Evolutionary conservation across 306 rosid species (phyloP), one percentile per base, ranked within the genome.

Genomic region (Neltuma alba): DNA sequence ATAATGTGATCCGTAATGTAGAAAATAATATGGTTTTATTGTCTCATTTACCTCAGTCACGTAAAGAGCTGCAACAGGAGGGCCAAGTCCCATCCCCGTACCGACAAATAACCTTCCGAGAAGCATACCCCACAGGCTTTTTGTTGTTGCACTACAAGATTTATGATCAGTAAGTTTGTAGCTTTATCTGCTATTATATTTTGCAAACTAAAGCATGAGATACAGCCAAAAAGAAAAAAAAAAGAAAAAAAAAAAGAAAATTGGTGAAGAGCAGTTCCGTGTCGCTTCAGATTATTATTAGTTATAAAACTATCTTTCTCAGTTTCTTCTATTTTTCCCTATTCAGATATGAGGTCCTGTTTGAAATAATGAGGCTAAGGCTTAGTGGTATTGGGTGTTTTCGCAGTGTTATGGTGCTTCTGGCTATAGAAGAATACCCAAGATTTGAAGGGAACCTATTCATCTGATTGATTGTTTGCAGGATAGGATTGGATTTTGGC

Each of bases 11-110:
- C 69, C 65, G 61, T 70, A 41, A 69, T 34, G 16, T 50, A 70
- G 57, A 16, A 83, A 83, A 72, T 7, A 82, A 38, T 11, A 75
- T 50, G 44, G 67, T n/a, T n/a, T n/a, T n/a, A n/a, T n/a, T 31
- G 45, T 72, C 41, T 64, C 13, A 11, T 55, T 77, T 84, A 91
- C 97, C 94, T 93, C 97, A 57, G 97, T 84, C 44, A 93, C 96
- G 80, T 93, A 93, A 77, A 93, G 92, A 87, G 96, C 90, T 66
- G 87, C 94, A 77, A 93, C 89, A 70, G 93, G 88, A 70, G 97
- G 97, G 21, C 97, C 97, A 66, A 93, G 87, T 78, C 97, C 97
- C 86, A 93, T 88, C 81, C 97, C 96, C 7, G 86, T 89, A 79
- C 97, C 96, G 62, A 89, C 97, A 81, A 89, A 91, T 82, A 93